A percentile compares a stretch with the other conserved stretches of the same genome.
Evolutionary conservation across 106 monocot genomes (phyloP).

Genomic region (Apostasia shenzhenica): DNA sequence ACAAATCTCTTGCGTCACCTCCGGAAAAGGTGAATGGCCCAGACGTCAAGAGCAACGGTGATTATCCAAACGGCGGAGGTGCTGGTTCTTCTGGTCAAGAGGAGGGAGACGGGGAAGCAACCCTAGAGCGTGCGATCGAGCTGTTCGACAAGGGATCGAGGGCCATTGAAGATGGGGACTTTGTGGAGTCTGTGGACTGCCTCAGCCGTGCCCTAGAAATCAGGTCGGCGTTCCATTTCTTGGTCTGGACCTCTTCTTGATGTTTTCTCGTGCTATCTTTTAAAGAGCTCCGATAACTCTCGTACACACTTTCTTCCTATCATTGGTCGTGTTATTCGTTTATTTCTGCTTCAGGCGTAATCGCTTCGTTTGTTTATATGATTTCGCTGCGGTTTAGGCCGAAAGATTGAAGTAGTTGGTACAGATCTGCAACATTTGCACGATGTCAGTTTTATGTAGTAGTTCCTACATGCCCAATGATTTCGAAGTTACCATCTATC

Average conservation of each 20-base stretch:
- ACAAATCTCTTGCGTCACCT: neutral
- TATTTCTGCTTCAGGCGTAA: too few species aligned
- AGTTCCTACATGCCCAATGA: too few species aligned
- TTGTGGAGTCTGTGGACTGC: slow-evolving; percentile 69
- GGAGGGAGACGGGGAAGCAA: slow-evolving; percentile 19
- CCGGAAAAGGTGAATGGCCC: neutral
- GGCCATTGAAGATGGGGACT: slow-evolving; percentile 70
- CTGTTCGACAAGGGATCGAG: slow-evolving; percentile 78
- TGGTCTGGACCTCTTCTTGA: neutral
- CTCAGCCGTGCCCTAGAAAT: slow-evolving; percentile 92
- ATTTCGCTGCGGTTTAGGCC: too few species aligned
- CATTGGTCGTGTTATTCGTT: too few species aligned
- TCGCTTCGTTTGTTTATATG: too few species aligned
- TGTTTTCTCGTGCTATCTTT: neutral
- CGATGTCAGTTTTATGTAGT: too few species aligned
- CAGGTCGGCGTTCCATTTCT: slow-evolving; percentile 37
- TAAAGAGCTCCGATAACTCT: too few species aligned
- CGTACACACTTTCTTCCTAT: too few species aligned
- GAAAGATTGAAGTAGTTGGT: too few species aligned
- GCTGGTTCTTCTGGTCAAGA: slow-evolving; percentile 7
- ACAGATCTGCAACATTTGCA: too few species aligned
- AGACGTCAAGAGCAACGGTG: slow-evolving; percentile 1
- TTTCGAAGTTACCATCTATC: too few species aligned
- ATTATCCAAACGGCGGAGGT: neutral
- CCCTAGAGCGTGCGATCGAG: slow-evolving; percentile 51